Evolutionary conservation across 495 filamentous ascomycete species (phyloP), one percentile per base, ranked within the genome.

Genomic region (Glonium stellatum): DNA sequence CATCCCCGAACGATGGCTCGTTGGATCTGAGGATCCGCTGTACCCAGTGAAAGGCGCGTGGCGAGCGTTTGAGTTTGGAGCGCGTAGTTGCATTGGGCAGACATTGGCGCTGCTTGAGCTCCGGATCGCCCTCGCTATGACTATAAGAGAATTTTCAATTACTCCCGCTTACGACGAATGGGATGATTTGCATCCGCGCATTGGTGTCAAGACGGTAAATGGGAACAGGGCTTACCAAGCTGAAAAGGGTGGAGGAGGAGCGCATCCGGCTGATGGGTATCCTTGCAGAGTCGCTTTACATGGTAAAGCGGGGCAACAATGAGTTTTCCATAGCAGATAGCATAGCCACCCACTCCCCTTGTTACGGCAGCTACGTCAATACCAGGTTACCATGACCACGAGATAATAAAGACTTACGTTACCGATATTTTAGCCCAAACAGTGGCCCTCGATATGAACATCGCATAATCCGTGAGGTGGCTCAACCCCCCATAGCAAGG

Each of bases 81-180:
- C 80, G 11, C 60, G 81, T 4, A 73, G 70, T 19, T 84, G 81
- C 62, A 78, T 84, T 22, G 81, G 82, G 0, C 76, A 82, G 67
- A 83, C 65, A 64, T 77, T 23, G 2, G 59, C 48, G 8, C 34
- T 31, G 18, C 55, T 23, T 27, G 64, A 66, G 25, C 55, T 62
- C 18, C 71, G 71, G 50, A 67, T 80, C 27, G 68, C 77, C 13
- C 37, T 82, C 18, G 77, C 73, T 0, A 58, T 83, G 63, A 76
- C 71, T 13, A 63, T 75, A 10, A 70, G 80, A 21, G 66, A 67
- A 5, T 80, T 83, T 63, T 73, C 80, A 37, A 68, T 82, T 39
- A 68, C 70, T 13, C 59, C 59, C 13, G 64, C 64, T 0, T 66
- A 66, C 57, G 60, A 62, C 4, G 60, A 66, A 25, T 62, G 64